phyloP scores from a whole-genome alignment of 371 early-diverging fungal genomes.

The Massospora cicadina region DNA sequence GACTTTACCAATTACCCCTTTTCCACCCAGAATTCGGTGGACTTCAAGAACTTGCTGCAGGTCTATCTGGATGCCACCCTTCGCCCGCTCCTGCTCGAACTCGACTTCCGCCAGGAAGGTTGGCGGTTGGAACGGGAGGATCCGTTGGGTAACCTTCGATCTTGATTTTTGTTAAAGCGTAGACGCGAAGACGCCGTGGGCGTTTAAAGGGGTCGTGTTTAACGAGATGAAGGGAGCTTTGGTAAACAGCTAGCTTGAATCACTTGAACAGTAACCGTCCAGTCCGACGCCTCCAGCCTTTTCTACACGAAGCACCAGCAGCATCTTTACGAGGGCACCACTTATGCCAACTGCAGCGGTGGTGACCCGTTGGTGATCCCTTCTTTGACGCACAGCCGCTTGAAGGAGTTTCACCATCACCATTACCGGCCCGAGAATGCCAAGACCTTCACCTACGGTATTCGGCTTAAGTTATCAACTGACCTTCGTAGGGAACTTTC shows the following conservation, averaged over 20 bases:
- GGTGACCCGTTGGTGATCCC: conserved; percentile 84
- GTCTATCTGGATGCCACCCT: conserved; percentile 93
- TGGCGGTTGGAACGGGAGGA: conserved; percentile 82
- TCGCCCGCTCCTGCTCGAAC: conserved; percentile 48
- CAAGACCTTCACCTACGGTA: conserved; percentile 75
- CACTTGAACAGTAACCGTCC: background rate
- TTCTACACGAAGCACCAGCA: conserved; percentile 61
- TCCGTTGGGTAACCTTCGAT: conserved; percentile 26
- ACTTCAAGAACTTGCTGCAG: conserved; percentile 67
- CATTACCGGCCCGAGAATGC: conserved; percentile 87
- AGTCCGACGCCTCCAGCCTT: conserved; percentile 32
- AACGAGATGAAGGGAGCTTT: conserved; percentile 96
- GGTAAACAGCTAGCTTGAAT: conserved; percentile 17
- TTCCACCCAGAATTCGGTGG: conserved; percentile 69
- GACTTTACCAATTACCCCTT: conserved; percentile 90
- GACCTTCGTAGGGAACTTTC: conserved; percentile 33
- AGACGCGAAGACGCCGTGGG: conserved; percentile 31
- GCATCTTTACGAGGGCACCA: conserved; percentile 65
- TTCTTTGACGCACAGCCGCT: conserved; percentile 61
- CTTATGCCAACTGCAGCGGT: conserved; percentile 67
- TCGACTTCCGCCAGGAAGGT: conserved; percentile 86
- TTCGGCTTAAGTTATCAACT: background rate
- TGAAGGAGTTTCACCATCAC: conserved; percentile 59
- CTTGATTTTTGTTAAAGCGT: background rate
- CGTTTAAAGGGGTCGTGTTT: conserved; percentile 86